Evolutionary conservation across 371 early-diverging fungal species (phyloP).

Genomic region (Smittium mucronatum): DNA sequence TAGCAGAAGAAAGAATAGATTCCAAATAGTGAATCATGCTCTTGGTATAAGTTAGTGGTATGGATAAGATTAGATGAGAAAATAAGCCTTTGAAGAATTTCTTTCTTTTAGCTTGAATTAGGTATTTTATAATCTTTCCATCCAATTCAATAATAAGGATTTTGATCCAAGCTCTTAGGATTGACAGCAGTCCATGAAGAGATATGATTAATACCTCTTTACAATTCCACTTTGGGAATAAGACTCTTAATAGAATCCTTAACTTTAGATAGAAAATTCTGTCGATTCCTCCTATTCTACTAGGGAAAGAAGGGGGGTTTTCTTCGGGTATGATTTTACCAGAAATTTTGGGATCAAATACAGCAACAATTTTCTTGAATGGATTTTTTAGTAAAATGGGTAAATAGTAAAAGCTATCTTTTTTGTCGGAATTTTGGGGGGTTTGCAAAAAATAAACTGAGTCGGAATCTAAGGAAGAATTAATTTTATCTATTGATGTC

Average conservation of each 20-base stretch:
- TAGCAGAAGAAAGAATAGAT: constrained; percentile 70
- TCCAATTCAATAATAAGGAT: constrained; percentile 87
- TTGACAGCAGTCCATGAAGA: constrained; percentile 70
- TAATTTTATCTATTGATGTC: neutral
- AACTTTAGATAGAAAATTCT: constrained; percentile 36
- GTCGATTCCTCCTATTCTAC: constrained; percentile 6
- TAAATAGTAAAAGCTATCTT: neutral
- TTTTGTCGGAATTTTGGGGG: neutral
- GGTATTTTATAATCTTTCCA: constrained; percentile 80
- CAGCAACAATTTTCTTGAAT: no score
- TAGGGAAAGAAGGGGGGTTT: neutral
- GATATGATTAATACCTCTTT: constrained; percentile 68
- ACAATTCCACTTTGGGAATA: constrained; percentile 52
- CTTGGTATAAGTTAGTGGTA: constrained; percentile 95
- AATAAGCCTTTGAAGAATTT: constrained; percentile 49
- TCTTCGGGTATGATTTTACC: neutral
- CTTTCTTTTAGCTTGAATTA: constrained; percentile 62
- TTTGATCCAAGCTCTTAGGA: constrained; percentile 80
- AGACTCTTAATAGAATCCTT: constrained; percentile 49
- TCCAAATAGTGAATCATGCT: constrained; percentile 87
- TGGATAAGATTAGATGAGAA: constrained; percentile 89
- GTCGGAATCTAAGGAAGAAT: neutral
- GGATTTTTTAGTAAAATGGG: neutral
- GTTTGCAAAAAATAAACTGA: neutral
- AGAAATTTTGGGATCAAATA: neutral